Conservation (phyloP, 163 green algal genomes). For the Chlorella variabilis region DNA sequence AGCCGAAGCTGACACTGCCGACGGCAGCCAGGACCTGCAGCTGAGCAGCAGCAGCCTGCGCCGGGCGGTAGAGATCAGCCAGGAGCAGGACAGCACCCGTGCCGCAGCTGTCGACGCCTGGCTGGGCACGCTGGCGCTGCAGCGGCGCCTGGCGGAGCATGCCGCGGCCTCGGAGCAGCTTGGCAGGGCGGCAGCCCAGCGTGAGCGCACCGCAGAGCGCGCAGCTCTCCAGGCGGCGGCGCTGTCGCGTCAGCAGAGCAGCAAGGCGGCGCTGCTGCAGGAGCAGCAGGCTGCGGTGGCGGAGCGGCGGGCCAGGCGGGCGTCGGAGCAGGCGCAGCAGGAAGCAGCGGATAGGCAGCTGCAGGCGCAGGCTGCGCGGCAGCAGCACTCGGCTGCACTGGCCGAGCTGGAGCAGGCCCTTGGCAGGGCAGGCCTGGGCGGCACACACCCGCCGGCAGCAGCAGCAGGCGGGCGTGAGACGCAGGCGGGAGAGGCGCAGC, state of each 20-base stretch:
- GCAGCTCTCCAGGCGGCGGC: background rate
- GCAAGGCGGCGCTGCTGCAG: conserved; percentile 10
- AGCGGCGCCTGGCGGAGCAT: conserved; percentile 37
- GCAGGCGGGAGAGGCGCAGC: background rate
- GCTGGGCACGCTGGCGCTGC: conserved; percentile 37
- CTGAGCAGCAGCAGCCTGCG: conserved; percentile 1
- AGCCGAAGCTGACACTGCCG: background rate
- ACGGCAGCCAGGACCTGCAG: conserved; percentile 12
- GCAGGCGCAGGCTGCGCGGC: conserved; percentile 11
- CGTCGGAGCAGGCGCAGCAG: conserved; percentile 16
- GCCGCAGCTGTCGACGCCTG: conserved; percentile 17
- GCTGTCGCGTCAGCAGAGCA: conserved; percentile 26
- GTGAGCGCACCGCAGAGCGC: conserved; percentile 28
- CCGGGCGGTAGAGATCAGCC: conserved; percentile 1
- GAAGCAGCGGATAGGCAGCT: conserved; percentile 3
- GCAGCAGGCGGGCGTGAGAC: background rate
- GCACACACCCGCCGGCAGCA: background rate
- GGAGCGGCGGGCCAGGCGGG: background rate
- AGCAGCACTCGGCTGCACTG: conserved; percentile 23
- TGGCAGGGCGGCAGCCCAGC: conserved; percentile 8
- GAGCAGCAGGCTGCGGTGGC: conserved; percentile 28
- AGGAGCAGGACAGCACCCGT: conserved; percentile 16
- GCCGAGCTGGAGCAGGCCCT: conserved; percentile 25
- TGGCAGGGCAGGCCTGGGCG: background rate
- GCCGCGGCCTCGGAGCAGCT: conserved; percentile 15